A percentile compares a stretch with the other conserved stretches of the same genome.
Conservation (phyloP, 2,329 filamentous ascomycete species). For the Corynespora cassiicola region DNA sequence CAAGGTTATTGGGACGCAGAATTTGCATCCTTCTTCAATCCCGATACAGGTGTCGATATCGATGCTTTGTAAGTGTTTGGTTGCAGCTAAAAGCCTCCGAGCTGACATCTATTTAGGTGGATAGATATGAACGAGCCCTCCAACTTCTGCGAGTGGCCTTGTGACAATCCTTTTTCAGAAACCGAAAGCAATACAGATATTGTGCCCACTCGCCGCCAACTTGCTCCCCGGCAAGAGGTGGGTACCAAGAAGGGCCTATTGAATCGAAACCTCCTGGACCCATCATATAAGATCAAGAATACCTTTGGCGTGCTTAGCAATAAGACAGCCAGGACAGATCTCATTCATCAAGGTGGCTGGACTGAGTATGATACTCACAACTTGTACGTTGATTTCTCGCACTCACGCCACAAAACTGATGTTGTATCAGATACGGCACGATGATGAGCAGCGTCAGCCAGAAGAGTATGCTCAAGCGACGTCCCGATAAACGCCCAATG, state of each 20-base stretch:
- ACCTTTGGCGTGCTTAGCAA: conserved; percentile 52
- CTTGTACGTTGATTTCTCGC: conserved; percentile 74
- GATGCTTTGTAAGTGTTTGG: conserved; percentile 62
- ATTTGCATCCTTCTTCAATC: conserved; percentile 70
- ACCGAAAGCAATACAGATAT: conserved; percentile 52
- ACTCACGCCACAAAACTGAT: conserved; percentile 50
- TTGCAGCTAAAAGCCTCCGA: neutral
- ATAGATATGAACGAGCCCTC: conserved; percentile 40
- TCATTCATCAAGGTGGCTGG: conserved; percentile 71
- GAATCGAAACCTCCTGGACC: conserved; percentile 67
- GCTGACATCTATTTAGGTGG: conserved; percentile 21
- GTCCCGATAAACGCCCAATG: conserved; percentile 69
- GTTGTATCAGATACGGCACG: conserved; percentile 63
- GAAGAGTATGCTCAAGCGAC: conserved; percentile 72
- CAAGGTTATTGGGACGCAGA: conserved; percentile 73
- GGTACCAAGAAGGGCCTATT: conserved; percentile 63
- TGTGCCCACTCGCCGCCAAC: conserved; percentile 4
- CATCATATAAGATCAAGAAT: conserved; percentile 72
- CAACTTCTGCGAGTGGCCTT: conserved; percentile 53
- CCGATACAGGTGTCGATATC: conserved; percentile 71
- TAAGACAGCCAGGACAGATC: conserved; percentile 67
- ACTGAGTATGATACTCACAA: conserved; percentile 79
- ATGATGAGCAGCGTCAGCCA: conserved; percentile 75
- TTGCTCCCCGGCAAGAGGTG: conserved; percentile 13
- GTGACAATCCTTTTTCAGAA: conserved; percentile 46